A percentile compares a stretch with the other conserved stretches of the same genome.
These are phyloP conservation scores for Somion occarium DNA, from an alignment of 1,284 basidiomycete genomes.

Conservation along the genomic window DNA sequence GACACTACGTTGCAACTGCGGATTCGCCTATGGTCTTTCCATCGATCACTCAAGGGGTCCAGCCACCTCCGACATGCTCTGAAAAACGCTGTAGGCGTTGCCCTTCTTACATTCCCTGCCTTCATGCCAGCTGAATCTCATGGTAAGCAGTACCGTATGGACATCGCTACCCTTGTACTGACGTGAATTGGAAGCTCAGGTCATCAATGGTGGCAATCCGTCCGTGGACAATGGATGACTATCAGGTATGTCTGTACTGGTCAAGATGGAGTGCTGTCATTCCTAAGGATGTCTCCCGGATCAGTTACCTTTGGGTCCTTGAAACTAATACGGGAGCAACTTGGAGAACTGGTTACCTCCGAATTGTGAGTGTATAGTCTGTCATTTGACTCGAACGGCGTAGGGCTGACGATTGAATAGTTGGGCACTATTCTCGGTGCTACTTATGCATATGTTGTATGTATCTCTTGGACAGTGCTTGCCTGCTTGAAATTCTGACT, in stretches of 20 bases:
- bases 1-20: conserved; percentile 28
- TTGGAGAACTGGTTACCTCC: conserved; percentile 42
- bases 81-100: conserved; percentile 44
- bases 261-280: too few species aligned
- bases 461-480: too few species aligned
- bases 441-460: conserved; percentile 41
- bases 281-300: too few species aligned
- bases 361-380: conserved; percentile 37
- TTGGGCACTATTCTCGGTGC: conserved; percentile 42
- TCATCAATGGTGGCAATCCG: conserved; percentile 33
- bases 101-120: conserved; percentile 38
- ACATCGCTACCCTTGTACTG: not conserved
- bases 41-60: conserved; percentile 34
- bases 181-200: conserved; percentile 19
- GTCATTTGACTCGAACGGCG: too few species aligned
- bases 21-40: conserved; percentile 29
- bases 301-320: conserved; percentile 43
- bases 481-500: conserved; percentile 5
- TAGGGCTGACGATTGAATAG: too few species aligned
- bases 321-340: conserved; percentile 50
- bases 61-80: conserved; percentile 40
- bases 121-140: conserved; percentile 34
- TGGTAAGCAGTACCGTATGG: conserved; percentile 25
- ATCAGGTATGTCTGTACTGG: conserved; percentile 27
- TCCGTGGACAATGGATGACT: conserved; percentile 46